Conservation (phyloP, 208 protist genomes). For the Strigomonas galati region DNA sequence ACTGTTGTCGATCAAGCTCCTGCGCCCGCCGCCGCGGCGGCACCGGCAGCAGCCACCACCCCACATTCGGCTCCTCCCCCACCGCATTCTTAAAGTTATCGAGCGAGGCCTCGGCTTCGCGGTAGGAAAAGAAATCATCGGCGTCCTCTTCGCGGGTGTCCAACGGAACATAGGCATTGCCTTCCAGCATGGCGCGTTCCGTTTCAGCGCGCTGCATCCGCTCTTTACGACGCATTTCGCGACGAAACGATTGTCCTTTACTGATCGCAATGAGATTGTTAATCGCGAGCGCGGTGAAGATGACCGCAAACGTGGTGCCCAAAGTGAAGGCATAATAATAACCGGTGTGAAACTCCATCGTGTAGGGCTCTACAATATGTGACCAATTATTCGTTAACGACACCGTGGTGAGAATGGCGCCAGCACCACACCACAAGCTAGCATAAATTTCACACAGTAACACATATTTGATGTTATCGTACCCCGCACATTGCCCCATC, state of each 20-base stretch:
- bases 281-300: constrained; percentile 13
- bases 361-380: neutral
- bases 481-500: constrained; percentile 77
- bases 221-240: neutral
- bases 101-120: constrained; percentile 13
- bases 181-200: neutral
- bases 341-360: neutral
- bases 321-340: constrained; percentile 16
- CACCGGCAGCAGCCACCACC: constrained; percentile 31
- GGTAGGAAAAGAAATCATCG: constrained; percentile 27
- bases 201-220: neutral
- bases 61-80: constrained; percentile 22
- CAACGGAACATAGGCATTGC: neutral
- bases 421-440: neutral
- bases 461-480: constrained; percentile 78
- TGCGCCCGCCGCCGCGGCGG: constrained; percentile 22
- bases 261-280: neutral
- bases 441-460: constrained; percentile 57
- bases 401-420: constrained; percentile 7
- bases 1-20: constrained; percentile 33
- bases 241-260: neutral
- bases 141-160: neutral
- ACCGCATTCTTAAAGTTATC: constrained; percentile 31
- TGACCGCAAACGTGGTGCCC: constrained; percentile 10
- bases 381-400: constrained; percentile 2